Evolutionary conservation across 1,139 yeast genomes (phyloP).

Genomic region (Komagataea norvegica): DNA sequence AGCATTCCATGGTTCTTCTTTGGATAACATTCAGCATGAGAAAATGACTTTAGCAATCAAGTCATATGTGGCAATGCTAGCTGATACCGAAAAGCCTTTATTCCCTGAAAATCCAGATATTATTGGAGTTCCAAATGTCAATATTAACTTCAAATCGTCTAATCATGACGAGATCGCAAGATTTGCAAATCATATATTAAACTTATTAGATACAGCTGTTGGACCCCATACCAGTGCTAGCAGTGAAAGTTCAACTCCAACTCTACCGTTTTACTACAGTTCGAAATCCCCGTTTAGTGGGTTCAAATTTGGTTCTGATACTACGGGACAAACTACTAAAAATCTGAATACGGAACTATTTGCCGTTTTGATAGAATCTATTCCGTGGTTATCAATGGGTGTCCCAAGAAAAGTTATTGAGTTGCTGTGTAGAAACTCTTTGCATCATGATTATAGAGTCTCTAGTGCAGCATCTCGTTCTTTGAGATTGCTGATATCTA

Average conservation of each 20-base stretch:
- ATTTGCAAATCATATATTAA: conserved; percentile 53
- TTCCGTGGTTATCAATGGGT: conserved; percentile 62
- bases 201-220: conserved; percentile 55
- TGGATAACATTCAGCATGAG: conserved; percentile 68
- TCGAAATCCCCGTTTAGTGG: conserved; percentile 33
- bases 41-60: conserved; percentile 64
- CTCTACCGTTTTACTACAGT: conserved; percentile 35
- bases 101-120: conserved; percentile 65
- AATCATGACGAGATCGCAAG: conserved; percentile 74
- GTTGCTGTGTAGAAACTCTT: conserved; percentile 67
- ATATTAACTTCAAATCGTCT: conserved; percentile 37
- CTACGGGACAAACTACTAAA: conserved; percentile 25
- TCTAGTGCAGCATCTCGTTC: conserved; percentile 61
- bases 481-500: conserved; percentile 59
- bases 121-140: conserved; percentile 32
- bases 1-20: conserved; percentile 48
- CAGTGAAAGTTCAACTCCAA: conserved; percentile 23
- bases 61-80: conserved; percentile 64
- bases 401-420: conserved; percentile 61
- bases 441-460: conserved; percentile 59
- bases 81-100: conserved; percentile 62
- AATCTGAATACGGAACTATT: conserved; percentile 53
- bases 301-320: conserved; percentile 53
- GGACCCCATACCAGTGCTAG: conserved; percentile 40
- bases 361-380: conserved; percentile 60